phyloP scores from a whole-genome alignment of 1,284 basidiomycete species.

The Laetiporus sulphureus region DNA sequence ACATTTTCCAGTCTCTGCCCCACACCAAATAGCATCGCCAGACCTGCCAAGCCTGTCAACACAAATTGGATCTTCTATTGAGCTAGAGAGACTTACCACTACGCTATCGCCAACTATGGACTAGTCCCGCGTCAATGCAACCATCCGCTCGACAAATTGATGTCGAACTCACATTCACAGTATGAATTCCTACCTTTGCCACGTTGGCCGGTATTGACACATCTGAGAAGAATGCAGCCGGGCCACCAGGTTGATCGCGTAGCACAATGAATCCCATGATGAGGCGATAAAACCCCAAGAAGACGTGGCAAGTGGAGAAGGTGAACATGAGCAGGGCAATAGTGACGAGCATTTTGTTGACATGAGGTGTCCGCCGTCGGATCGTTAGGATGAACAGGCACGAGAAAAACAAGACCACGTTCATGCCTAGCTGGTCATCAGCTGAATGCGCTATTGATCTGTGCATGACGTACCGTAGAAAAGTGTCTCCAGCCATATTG shows the following conservation, averaged over 20 bases:
- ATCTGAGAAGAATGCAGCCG: constrained; percentile 31
- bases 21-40: constrained; percentile 34
- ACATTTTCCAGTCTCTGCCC: constrained; percentile 28
- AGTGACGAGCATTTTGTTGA: constrained; percentile 26
- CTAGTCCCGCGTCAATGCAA: too few species aligned
- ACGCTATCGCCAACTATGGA: constrained; percentile 32
- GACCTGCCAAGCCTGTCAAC: constrained; percentile 16
- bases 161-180: constrained; percentile 28
- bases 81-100: constrained; percentile 21
- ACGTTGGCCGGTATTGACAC: constrained; percentile 33
- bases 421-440: constrained; percentile 24
- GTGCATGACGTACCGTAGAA: constrained; percentile 29
- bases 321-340: constrained; percentile 30
- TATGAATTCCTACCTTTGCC: constrained; percentile 33
- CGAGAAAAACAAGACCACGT: constrained; percentile 28
- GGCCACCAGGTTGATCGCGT: constrained; percentile 28
- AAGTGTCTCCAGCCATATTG: constrained; percentile 32
- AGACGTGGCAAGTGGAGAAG: constrained; percentile 31
- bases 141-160: too few species aligned
- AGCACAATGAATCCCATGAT: constrained; percentile 32
- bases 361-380: constrained; percentile 22
- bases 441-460: background rate
- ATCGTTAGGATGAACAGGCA: constrained; percentile 29
- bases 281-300: constrained; percentile 31
- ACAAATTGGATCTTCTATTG: background rate